phyloP scores from a whole-genome alignment of 495 filamentous ascomycete species.

The Xylaria palmicola region DNA sequence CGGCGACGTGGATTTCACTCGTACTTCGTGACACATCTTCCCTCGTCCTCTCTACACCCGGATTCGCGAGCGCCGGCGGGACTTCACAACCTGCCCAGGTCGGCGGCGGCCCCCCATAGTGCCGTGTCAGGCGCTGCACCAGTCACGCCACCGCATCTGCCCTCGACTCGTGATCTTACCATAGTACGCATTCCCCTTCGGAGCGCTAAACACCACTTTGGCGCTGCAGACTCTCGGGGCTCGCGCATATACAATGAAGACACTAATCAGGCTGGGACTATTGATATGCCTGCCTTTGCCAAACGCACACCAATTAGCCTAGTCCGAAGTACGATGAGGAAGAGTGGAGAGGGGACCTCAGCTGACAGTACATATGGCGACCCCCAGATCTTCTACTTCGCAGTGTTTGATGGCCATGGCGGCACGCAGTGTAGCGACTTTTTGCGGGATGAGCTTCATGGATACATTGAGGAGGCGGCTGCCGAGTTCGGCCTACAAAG shows the following conservation, averaged over 20 bases:
- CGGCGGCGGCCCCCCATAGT: conserved; percentile 78
- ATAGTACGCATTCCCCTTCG: conserved; percentile 97
- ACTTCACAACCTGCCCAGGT: conserved; percentile 78
- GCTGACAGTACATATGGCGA: conserved; percentile 79
- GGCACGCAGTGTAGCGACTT: conserved; percentile 87
- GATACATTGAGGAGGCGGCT: conserved; percentile 80
- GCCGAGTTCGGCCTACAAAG: conserved; percentile 70
- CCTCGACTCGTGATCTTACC: conserved; percentile 71
- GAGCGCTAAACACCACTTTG: conserved; percentile 95
- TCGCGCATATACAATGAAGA: conserved; percentile 89
- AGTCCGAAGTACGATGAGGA: conserved; percentile 43
- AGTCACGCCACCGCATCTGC: conserved; percentile 54
- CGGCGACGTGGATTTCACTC: conserved; percentile 74
- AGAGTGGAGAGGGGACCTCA: conserved; percentile 53
- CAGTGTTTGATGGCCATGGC: conserved; percentile 94
- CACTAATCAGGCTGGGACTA: conserved; percentile 89
- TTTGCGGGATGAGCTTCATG: conserved; percentile 78
- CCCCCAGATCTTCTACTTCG: conserved; percentile 96
- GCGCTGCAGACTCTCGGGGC: conserved; percentile 73
- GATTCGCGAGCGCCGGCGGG: conserved; percentile 64
- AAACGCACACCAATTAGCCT: conserved; percentile 73
- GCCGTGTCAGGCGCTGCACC: conserved; percentile 52
- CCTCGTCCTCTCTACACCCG: conserved; percentile 88
- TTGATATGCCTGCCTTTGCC: conserved; percentile 89
- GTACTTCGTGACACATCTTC: conserved; percentile 95